Evolutionary conservation across 805 yeast species (phyloP), one percentile per base, ranked within the genome.

Genomic region (Kockiozyma suomiensis): DNA sequence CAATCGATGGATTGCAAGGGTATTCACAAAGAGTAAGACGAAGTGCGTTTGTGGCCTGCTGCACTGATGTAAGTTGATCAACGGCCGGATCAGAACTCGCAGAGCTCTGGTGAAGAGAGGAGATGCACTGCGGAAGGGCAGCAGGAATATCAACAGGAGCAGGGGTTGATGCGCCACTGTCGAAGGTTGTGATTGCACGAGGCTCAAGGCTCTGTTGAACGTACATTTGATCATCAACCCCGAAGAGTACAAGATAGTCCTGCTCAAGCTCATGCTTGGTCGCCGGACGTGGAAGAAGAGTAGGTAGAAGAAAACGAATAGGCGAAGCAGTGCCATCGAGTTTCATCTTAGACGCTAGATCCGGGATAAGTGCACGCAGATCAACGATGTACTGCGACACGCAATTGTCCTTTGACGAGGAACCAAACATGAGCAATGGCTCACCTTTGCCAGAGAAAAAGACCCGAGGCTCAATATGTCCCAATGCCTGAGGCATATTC

Each of bases 21-120:
- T 51, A 62, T 25, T 50, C 53, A 54, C 66, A 62, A 32, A 62
- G 46, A 21, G 66, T 62, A n/a, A 62, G 59, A n/a, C 64, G 55
- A 2, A 62, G 57, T 8, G 61, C 25, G 47, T 62, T 62, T 2
- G 65, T 62, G n/a, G 60, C 64, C 41, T 62, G 66, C 43, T 62
- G 59, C 6, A 62, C 21, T 10, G 15, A 6, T 15, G 48, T 42
- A 30, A 6, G 33, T 13, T 12, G 35, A n/a, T 19, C 32, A 21
- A 1, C n/a, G 7, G 26, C 28, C 2, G 50, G 47, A 32, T 37
- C 41, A 12, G 45, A 6, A 28, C 12, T 37, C 8, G 37, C 33
- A 30, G 33, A 7, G 33, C 33, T 43, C 45, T 49, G 15, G 23
- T 30, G 54, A 32, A 59, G 56, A 3, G 43, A 33, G 3, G 45